Evolutionary conservation across 2,329 filamentous ascomycete genomes (phyloP).

Genomic region (Diaporthe humulicola): DNA sequence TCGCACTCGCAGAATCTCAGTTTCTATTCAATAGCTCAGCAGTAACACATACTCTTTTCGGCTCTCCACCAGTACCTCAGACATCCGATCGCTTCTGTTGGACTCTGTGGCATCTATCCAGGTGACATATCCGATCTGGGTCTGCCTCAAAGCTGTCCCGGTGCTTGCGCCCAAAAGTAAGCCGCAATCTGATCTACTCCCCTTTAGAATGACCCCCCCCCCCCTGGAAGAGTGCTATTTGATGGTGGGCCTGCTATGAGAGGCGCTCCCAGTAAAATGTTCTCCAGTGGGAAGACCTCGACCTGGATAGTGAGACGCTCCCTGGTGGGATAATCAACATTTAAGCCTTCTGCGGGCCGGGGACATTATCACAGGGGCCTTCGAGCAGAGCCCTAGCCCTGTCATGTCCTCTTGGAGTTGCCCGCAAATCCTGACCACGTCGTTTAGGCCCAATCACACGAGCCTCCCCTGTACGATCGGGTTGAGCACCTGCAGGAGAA

Average conservation of each 20-base stretch:
- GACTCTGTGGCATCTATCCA: background rate
- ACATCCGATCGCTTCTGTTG: background rate
- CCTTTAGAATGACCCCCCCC: background rate
- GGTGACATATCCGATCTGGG: background rate
- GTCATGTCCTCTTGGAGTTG: slow-evolving; percentile 11
- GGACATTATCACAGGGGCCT: background rate
- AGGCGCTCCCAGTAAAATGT: background rate
- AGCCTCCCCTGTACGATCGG: slow-evolving; percentile 17
- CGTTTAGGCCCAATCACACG: slow-evolving; percentile 20
- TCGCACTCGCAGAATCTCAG: background rate
- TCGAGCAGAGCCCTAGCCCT: background rate
- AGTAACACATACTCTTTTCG: background rate
- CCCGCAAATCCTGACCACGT: background rate
- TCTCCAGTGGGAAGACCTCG: background rate
- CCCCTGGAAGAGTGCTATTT: background rate
- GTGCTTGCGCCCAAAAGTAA: slow-evolving; percentile 14
- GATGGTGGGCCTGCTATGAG: background rate
- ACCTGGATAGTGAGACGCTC: slow-evolving; percentile 7
- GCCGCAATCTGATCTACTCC: background rate
- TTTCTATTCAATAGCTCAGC: background rate
- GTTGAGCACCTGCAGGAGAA: slow-evolving; percentile 27
- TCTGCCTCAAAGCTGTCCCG: background rate
- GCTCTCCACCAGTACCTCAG: background rate
- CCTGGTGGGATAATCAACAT: background rate
- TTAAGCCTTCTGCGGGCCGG: background rate